Evolutionary conservation across 1,284 basidiomycete genomes (phyloP), one percentile per base, ranked within the genome.

Genomic region (Puccinia polysora): DNA sequence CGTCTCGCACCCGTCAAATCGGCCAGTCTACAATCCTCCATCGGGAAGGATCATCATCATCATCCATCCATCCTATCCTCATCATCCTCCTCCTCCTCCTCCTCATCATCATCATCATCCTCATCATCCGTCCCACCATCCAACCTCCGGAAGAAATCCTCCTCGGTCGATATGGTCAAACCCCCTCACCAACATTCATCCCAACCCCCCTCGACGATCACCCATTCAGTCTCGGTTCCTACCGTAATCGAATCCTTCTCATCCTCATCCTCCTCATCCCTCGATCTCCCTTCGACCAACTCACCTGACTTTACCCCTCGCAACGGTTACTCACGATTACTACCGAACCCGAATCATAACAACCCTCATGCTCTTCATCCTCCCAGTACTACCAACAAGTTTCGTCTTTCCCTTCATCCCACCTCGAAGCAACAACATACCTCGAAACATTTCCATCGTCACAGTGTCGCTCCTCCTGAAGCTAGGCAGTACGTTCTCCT

Each of bases 381-480:
- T 30, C 36, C 23, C 14, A 50, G 6, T 20, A 34, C 28, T 32
- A 47, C 28, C 18, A 34, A 18, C 36, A 62, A 58, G 32, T 53
- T 62, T 28, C 43, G 58, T 47, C 49, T 25, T 38, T 58, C 47
- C 25, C 58, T 43, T 40, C 68, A 71, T 15, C 64, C 49, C 45
- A 71, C 68, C 3, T 20, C 56, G 12, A 59, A 47, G 18, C 59
- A 55, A 15, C 36, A 2, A 43, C 32, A 4, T 8, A 50, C 47
- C 10, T 34, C 32, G 40, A 50, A 43, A 18, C 47, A 40, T 32
- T 52, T 62, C 30, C 59, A 53, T 34, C 30, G 49, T 15, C 49
- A 62, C 36, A 71, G 58, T 18, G 59, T 71, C n/a, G 23, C 63
- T 38, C 59, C 68, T 38, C 56, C 67, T 15, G 68, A 71, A 40